Evolutionary conservation across 2,329 filamentous ascomycete species (phyloP).

Genomic region (Pyrenophora tritici-repentis): DNA sequence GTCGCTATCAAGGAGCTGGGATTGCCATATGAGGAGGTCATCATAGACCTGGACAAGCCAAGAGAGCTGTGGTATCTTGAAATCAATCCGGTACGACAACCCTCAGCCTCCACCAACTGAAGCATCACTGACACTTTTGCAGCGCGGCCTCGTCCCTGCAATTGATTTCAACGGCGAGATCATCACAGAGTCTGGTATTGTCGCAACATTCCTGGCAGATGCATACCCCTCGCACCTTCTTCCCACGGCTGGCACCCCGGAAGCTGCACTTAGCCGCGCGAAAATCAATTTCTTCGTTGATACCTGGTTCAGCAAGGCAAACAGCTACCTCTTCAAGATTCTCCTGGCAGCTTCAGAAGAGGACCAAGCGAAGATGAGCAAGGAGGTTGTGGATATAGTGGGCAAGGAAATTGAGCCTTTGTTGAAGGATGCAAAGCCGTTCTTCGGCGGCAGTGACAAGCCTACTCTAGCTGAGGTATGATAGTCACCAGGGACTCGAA

Average conservation of each 20-base stretch:
- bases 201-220: constrained; percentile 74
- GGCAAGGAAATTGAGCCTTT: constrained; percentile 76
- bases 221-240: constrained; percentile 69
- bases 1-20: constrained; percentile 71
- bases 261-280: constrained; percentile 66
- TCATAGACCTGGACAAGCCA: constrained; percentile 71
- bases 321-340: constrained; percentile 54
- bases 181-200: constrained; percentile 73
- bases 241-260: constrained; percentile 59
- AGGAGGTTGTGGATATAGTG: constrained; percentile 61
- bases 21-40: constrained; percentile 70
- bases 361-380: constrained; percentile 54
- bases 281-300: constrained; percentile 74
- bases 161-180: constrained; percentile 67
- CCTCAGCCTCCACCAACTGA: not conserved
- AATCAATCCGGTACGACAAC: constrained; percentile 66
- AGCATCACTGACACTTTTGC: constrained; percentile 1
- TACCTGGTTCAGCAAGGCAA: constrained; percentile 67
- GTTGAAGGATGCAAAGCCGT: constrained; percentile 55
- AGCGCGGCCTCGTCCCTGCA: constrained; percentile 74
- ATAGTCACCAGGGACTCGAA: not conserved
- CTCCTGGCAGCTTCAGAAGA: constrained; percentile 54
- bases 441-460: constrained; percentile 53
- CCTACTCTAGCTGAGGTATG: constrained; percentile 76
- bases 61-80: constrained; percentile 75